Base-by-base conservation (phyloP, 2,329 filamentous ascomycete genomes). In the Calonectria pseudoreteaudii region DNA sequence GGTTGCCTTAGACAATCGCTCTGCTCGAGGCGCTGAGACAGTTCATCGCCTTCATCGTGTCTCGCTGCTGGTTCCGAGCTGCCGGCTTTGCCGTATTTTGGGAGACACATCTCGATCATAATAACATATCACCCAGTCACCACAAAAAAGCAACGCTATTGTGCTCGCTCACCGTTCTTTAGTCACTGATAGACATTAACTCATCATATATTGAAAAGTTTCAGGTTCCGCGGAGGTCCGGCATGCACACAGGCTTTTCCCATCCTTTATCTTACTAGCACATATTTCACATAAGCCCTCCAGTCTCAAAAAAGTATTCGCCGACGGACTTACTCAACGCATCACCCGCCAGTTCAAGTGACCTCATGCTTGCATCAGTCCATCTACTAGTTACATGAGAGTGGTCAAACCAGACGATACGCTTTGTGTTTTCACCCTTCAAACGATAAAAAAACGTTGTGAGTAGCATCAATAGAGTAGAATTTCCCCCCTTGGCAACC, bases 21-120 rank as follows among this genome's bases (percentile, higher is more conserved):
- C 16, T 91, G 91, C 11, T 79, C 85, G 1, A 80, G 82, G 0
- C 76, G 91, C 58, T 93, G 90, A 79, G 80, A 83, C 6, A 76
- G 6, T 91, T 91, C 13, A 85, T 93, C 36, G 71, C 85, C 6
- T 84, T 89, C 6, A 91, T 93, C 82, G 86, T 88, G 68, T 70
- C 68, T 70, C 34, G 47, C 26, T 31, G 66, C 66, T 52, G 49
- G 41, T 60, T 67, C 47, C 38, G 16, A n/a, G 16, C 53, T 49
- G 23, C 53, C 53, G 30, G 66, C 38, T 34, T 44, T 60, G 44
- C 30, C 30, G 23, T 18, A 31, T 31, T 26, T 31, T 58, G 5
- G 9, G 20, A 16, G n/a, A 52, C 34, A n/a, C 20, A 14, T 49
- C 66, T 60, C 28, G 41, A 49, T 68, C 66, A 68, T 68, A 60